These are phyloP conservation scores for Oehlia diaphana DNA, from an alignment of 192 early-diverging fungal genomes.

Conservation along the genomic window DNA sequence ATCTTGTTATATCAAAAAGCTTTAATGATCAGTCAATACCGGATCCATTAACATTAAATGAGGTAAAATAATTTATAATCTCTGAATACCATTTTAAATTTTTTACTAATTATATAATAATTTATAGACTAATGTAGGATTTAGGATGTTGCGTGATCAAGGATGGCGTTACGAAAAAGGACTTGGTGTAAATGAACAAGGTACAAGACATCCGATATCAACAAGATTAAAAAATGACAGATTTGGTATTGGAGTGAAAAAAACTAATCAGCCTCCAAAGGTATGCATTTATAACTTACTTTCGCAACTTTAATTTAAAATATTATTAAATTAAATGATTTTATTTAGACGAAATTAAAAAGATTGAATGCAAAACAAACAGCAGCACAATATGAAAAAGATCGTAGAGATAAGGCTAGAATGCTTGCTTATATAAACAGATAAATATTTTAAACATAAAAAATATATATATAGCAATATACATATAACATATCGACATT, in stretches of 20 bases:
- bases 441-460: not conserved
- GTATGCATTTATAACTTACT: slow-evolving; percentile 27
- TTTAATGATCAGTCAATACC: not conserved
- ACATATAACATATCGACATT: too few relatives aligned
- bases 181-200: slow-evolving; percentile 45
- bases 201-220: slow-evolving; percentile 43
- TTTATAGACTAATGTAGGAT: slow-evolving; percentile 42
- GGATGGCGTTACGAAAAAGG: slow-evolving; percentile 56
- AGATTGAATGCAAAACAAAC: slow-evolving; percentile 35
- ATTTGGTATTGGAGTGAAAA: slow-evolving; percentile 41
- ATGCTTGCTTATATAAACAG: slow-evolving; percentile 42
- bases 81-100: not conserved
- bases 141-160: slow-evolving; percentile 48
- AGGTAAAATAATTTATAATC: not conserved
- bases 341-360: slow-evolving; percentile 23
- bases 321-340: too few relatives aligned
- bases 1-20: not conserved
- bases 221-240: slow-evolving; percentile 50
- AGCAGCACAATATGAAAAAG: slow-evolving; percentile 35
- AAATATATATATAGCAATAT: too few relatives aligned
- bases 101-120: too few relatives aligned
- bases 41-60: slow-evolving; percentile 11
- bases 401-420: slow-evolving; percentile 33
- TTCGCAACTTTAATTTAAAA: not conserved
- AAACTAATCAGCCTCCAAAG: slow-evolving; percentile 30